A percentile compares a stretch with the other conserved stretches of the same genome.
These are phyloP conservation scores for Abeoforma whisleri DNA, from an alignment of 78 protist genomes.

Conservation along the genomic window DNA sequence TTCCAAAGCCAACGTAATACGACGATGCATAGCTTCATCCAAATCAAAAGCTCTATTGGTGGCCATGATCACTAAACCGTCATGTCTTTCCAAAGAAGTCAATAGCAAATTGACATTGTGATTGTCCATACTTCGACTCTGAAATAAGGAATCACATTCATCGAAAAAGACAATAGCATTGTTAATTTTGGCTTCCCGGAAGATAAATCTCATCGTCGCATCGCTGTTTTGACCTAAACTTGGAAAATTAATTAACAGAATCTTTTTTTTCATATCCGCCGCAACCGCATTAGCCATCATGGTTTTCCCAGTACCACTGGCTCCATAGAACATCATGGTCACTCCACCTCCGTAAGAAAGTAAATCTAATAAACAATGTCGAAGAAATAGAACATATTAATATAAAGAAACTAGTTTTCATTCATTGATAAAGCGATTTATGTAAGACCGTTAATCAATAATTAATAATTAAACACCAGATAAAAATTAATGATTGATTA, in stretches of 20 bases:
- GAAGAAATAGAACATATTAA: too few relatives aligned
- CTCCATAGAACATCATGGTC: constrained; percentile 56
- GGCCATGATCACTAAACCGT: constrained; percentile 58
- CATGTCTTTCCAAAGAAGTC: constrained; percentile 50
- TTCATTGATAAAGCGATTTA: too few relatives aligned
- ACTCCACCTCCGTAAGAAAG: constrained; percentile 50
- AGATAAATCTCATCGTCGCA: constrained; percentile 43
- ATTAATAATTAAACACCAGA: too few relatives aligned
- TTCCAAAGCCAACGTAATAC: constrained; percentile 59
- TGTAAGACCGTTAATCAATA: too few relatives aligned
- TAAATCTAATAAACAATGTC: constrained; percentile 23
- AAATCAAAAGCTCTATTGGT: constrained; percentile 60
- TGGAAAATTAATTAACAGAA: constrained; percentile 45
- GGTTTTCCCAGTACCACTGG: constrained; percentile 63
- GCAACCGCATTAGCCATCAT: constrained; percentile 64
- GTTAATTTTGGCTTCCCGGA: constrained; percentile 61
- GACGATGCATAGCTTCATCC: constrained; percentile 67
- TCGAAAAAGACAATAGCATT: constrained; percentile 67
- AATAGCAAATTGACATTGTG: constrained; percentile 46
- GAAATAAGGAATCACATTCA: constrained; percentile 62
- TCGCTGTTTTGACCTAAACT: constrained; percentile 29
- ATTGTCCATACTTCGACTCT: constrained; percentile 39
- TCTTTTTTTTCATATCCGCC: constrained; percentile 48
- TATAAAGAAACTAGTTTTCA: too few relatives aligned
- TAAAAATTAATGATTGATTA: too few relatives aligned